Evolutionary conservation across 2,329 filamentous ascomycete genomes (phyloP), one percentile per base, ranked within the genome.

Genomic region (Canariomyces notabilis): DNA sequence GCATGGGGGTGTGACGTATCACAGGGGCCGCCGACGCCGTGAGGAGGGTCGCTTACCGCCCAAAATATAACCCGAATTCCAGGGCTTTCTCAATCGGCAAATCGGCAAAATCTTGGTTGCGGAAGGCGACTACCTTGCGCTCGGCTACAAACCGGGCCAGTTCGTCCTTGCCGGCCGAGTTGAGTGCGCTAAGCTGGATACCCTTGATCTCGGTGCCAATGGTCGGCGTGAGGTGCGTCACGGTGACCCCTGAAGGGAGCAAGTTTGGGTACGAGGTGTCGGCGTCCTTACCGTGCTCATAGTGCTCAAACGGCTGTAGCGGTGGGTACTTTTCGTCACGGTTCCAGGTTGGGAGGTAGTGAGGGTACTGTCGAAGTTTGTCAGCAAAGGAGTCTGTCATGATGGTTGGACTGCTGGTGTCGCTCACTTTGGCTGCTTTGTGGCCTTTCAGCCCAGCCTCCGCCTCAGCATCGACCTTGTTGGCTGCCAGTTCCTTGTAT

Each of bases 61-160:
- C 64, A 46, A 66, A 67, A 65, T 88, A 88, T 46, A 75, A 71
- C 21, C 78, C 83, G 54, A 79, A 79, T 19, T 83, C 75, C 21
- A 86, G 70, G 1, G 80, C 82, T 37, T 83, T 70, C 41, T 77
- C 65, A 55, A 87, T 85, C 5, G 80, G 74, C 32, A 85, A 68
- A 51, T 82, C 70, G 31, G 75, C 75, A 53, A 81, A 76, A 59
- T 87, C 81, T 61, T 87, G 84, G 54, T 83, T 74, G 14, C 82
- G 79, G 73, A 87, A 87, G 23, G 79, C 76, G 15, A 85, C 82
- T 11, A 87, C 82, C 59, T 84, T 85, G 59, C 81, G 78, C 65
- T 86, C 73, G 9, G 83, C 79, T 15, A 87, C 80, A 44, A 85
- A 78, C 5, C 82, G 72, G 1, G 84, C 83, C 15, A 88, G 69